Evolutionary conservation across 768 basidiomycete genomes (phyloP).

Genomic region (Pilatotrama ljubarskyi): DNA sequence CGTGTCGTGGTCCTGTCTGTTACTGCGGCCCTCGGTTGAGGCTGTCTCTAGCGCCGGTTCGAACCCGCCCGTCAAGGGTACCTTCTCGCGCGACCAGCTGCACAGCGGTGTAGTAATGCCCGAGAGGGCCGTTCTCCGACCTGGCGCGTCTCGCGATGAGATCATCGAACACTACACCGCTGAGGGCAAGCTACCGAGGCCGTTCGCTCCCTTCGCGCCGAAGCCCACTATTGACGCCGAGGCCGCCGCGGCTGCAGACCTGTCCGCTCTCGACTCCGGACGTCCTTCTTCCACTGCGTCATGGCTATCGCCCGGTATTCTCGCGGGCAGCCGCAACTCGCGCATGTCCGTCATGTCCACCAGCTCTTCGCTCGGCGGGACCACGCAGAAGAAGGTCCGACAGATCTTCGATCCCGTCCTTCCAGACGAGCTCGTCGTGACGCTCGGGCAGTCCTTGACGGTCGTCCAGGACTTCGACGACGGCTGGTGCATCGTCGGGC

Average conservation of each 20-base stretch:
- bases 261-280: slow-evolving; percentile 6
- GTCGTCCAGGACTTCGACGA: slow-evolving; percentile 73
- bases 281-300: slow-evolving; percentile 25
- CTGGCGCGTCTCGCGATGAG: slow-evolving; percentile 40
- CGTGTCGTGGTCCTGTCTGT: not conserved
- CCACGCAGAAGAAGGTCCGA: slow-evolving; percentile 46
- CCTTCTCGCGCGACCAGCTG: slow-evolving; percentile 46
- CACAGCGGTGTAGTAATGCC: slow-evolving; percentile 55
- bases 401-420: slow-evolving; percentile 70
- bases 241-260: not conserved
- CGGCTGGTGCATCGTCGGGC: slow-evolving; percentile 76
- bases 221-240: slow-evolving; percentile 7
- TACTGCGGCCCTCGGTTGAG: not conserved
- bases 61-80: slow-evolving; percentile 13
- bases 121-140: slow-evolving; percentile 43
- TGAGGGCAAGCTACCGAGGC: slow-evolving; percentile 42
- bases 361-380: slow-evolving; percentile 19
- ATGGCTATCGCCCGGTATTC: slow-evolving; percentile 14
- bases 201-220: slow-evolving; percentile 43
- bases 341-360: slow-evolving; percentile 25
- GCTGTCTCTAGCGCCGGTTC: slow-evolving; percentile 1
- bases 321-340: slow-evolving; percentile 15
- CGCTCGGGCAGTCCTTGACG: slow-evolving; percentile 58
- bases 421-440: slow-evolving; percentile 68
- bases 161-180: slow-evolving; percentile 46